These are phyloP conservation scores for Arthrinium puccinioides DNA, from an alignment of 2,329 filamentous ascomycete species.

Conservation along the genomic window DNA sequence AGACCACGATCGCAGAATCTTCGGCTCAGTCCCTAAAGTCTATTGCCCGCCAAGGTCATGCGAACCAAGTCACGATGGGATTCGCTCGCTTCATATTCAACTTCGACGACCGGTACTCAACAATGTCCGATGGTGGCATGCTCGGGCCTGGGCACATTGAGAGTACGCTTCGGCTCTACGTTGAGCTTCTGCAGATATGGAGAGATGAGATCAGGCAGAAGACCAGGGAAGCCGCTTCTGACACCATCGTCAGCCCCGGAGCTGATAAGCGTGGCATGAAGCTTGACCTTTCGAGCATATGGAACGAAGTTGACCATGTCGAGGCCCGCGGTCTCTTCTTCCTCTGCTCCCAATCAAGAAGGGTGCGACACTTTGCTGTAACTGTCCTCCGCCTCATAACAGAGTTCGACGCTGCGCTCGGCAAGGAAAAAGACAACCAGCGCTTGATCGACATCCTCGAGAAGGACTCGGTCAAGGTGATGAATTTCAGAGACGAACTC, in stretches of 20 bases:
- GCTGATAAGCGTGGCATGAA: conserved; percentile 68
- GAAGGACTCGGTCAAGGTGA: conserved; percentile 77
- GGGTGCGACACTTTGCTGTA: conserved; percentile 84
- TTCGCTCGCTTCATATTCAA: conserved; percentile 98
- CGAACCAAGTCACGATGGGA: conserved; percentile 91
- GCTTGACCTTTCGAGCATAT: conserved; percentile 78
- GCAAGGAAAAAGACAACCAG: conserved; percentile 63
- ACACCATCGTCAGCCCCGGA: conserved; percentile 53
- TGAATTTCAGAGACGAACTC: conserved; percentile 88
- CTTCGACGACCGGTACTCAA: conserved; percentile 94
- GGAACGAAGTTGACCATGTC: conserved; percentile 92
- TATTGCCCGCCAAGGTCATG: conserved; percentile 86
- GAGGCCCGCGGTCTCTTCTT: conserved; percentile 97
- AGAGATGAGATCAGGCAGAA: conserved; percentile 92
- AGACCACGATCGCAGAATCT: conserved; percentile 83
- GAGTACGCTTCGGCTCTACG: conserved; percentile 84
- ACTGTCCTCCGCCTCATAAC: conserved; percentile 86
- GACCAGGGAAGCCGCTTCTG: conserved; percentile 62
- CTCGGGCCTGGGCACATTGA: conserved; percentile 91
- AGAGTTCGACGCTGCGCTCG: conserved; percentile 85
- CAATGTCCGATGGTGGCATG: conserved; percentile 97
- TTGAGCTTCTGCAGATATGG: conserved; percentile 93
- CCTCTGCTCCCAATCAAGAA: conserved; percentile 86
- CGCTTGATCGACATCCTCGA: conserved; percentile 90
- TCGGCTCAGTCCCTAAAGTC: conserved; percentile 91